Conservation (phyloP, 306 rosid species). For the Cucurbita ficifolia region DNA sequence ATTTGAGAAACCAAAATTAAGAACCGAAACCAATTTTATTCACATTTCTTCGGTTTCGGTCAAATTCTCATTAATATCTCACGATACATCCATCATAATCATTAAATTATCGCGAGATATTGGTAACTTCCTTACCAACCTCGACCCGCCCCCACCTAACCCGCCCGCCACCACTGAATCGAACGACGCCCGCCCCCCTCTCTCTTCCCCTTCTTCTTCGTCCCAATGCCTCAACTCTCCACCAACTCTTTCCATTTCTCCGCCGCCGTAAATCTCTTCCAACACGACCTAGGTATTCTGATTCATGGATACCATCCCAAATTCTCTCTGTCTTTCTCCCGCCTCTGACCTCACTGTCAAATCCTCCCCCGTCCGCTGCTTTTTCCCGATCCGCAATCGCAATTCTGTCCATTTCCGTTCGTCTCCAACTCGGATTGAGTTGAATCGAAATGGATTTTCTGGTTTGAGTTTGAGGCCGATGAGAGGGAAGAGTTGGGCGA, state of each 20-base stretch:
- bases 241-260: neutral
- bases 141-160: conserved; percentile 4
- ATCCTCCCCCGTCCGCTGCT: conserved; percentile 7
- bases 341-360: conserved; percentile 19
- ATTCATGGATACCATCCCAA: conserved; percentile 40
- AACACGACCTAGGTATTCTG: neutral
- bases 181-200: neutral
- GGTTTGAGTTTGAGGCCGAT: conserved; percentile 8
- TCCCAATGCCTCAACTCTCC: neutral
- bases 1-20: no score
- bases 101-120: neutral
- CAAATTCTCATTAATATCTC: neutral
- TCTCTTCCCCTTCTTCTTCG: neutral
- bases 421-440: neutral
- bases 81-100: neutral
- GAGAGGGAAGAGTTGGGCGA: conserved; percentile 28
- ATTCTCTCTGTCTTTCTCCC: conserved; percentile 27
- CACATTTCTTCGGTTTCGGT: neutral
- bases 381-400: conserved; percentile 17
- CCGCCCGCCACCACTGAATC: conserved; percentile 6
- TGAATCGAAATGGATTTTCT: conserved; percentile 11
- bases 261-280: neutral
- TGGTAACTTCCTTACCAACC: neutral
- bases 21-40: no score
- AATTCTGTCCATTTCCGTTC: conserved; percentile 17